Evolutionary conservation across 2,329 filamentous ascomycete genomes (phyloP).

Genomic region (Colletotrichum musae): DNA sequence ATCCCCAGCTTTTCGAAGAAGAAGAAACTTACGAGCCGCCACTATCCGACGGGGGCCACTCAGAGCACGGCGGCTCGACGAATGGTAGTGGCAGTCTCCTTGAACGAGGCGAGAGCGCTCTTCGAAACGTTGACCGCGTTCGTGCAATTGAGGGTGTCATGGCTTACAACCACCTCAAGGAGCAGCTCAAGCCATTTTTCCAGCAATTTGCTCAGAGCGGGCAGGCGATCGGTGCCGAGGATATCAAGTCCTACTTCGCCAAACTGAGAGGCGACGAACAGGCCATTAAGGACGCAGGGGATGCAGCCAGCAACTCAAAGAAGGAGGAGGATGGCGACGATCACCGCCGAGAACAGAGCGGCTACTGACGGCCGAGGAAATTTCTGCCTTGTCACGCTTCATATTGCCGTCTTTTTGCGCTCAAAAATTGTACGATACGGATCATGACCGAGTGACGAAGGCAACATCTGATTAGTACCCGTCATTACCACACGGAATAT

Average conservation of each 20-base stretch:
- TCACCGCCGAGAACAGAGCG: conserved; percentile 66
- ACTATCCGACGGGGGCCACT: conserved; percentile 76
- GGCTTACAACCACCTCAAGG: conserved; percentile 97
- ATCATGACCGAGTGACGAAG: too few species aligned
- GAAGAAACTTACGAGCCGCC: conserved; percentile 96
- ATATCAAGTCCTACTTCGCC: conserved; percentile 97
- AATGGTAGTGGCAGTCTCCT: conserved; percentile 86
- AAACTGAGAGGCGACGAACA: conserved; percentile 90
- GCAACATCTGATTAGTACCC: too few species aligned
- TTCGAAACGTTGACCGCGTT: conserved; percentile 93
- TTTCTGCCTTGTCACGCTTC: not conserved
- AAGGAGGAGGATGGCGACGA: conserved; percentile 53
- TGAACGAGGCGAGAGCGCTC: conserved; percentile 91
- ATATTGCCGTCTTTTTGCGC: not conserved
- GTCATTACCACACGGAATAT: too few species aligned
- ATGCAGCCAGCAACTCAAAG: conserved; percentile 60
- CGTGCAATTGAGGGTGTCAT: conserved; percentile 96
- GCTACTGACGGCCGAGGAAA: conserved; percentile 56
- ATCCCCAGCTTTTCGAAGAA: conserved; percentile 90
- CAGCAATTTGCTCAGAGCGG: conserved; percentile 95
- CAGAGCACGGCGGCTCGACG: conserved; percentile 68
- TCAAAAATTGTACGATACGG: too few species aligned
- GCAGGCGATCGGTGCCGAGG: conserved; percentile 89
- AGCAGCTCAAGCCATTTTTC: conserved; percentile 95
- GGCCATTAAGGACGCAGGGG: conserved; percentile 75